A percentile compares a stretch with the other conserved stretches of the same genome.
phyloP scores from a whole-genome alignment of 495 filamentous ascomycete species.

The Trichoderma parareesei region DNA sequence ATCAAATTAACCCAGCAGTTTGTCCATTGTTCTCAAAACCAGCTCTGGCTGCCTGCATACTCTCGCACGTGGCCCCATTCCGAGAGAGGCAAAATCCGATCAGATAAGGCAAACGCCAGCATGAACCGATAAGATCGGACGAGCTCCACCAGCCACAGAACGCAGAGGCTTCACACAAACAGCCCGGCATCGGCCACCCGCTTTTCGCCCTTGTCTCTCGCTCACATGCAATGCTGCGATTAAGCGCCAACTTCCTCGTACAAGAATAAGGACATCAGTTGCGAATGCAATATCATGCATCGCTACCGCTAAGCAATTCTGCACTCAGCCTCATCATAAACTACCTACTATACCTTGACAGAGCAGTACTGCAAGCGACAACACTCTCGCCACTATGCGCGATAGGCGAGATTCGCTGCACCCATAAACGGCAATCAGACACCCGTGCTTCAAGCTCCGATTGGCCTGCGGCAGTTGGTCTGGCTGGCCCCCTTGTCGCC shows the following conservation, averaged over 20 bases:
- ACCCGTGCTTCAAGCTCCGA: neutral
- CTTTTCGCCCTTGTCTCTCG: neutral
- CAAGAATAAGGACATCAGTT: neutral
- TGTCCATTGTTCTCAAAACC: neutral
- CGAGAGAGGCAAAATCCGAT: neutral
- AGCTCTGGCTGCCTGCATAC: neutral
- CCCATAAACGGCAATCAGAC: neutral
- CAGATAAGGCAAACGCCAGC: neutral
- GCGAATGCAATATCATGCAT: no score
- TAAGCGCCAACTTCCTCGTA: neutral
- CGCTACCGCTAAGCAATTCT: no score
- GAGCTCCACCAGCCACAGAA: neutral
- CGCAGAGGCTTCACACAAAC: no score
- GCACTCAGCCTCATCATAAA: no score
- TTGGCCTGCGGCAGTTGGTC: neutral
- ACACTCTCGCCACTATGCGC: no score
- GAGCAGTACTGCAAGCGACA: no score
- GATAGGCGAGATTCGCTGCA: no score
- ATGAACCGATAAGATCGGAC: neutral
- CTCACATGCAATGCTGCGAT: neutral
- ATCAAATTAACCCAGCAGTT: no score
- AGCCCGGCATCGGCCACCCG: conserved; percentile 8
- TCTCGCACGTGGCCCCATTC: neutral
- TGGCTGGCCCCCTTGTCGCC: neutral
- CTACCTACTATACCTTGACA: no score